These are phyloP conservation scores for Coleophoma cylindrospora DNA, from an alignment of 2,329 filamentous ascomycete genomes.

Conservation along the genomic window DNA sequence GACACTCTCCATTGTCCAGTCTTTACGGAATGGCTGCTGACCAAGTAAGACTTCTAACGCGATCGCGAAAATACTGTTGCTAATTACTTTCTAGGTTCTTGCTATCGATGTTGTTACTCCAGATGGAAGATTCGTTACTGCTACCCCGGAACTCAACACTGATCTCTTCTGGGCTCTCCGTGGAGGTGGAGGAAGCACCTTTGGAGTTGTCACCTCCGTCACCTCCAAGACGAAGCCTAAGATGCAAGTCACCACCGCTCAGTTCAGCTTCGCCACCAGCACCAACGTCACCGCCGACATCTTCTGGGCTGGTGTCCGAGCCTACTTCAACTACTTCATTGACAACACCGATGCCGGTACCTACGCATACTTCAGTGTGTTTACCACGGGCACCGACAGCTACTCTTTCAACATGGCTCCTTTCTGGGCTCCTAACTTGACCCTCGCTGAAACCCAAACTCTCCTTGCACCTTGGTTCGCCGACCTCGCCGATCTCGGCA, in stretches of 20 bases:
- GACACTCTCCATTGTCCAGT: conserved; percentile 7
- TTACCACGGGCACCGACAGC: neutral
- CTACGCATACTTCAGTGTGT: conserved; percentile 17
- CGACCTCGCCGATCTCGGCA: conserved; percentile 22
- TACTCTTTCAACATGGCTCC: conserved; percentile 25
- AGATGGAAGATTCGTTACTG: conserved; percentile 7
- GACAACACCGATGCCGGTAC: conserved; percentile 27
- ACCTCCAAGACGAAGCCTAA: conserved; percentile 46
- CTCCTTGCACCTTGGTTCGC: neutral
- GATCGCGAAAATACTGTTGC: no score
- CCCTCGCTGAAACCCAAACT: neutral
- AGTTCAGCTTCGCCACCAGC: conserved; percentile 39
- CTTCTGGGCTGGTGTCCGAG: conserved; percentile 44
- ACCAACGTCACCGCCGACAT: conserved; percentile 35
- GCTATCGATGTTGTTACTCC: conserved; percentile 10
- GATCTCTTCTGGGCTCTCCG: conserved; percentile 12
- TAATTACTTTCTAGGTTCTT: neutral
- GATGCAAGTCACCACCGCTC: conserved; percentile 25
- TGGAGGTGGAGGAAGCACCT: conserved; percentile 22
- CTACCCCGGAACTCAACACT: conserved; percentile 3
- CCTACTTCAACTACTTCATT: conserved; percentile 38
- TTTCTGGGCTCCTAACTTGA: conserved; percentile 11
- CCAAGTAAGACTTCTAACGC: neutral
- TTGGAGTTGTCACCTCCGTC: conserved; percentile 32
- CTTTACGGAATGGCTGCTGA: conserved; percentile 12